Evolutionary conservation across 306 rosid genomes (phyloP).

Genomic region (Medicago truncatula): DNA sequence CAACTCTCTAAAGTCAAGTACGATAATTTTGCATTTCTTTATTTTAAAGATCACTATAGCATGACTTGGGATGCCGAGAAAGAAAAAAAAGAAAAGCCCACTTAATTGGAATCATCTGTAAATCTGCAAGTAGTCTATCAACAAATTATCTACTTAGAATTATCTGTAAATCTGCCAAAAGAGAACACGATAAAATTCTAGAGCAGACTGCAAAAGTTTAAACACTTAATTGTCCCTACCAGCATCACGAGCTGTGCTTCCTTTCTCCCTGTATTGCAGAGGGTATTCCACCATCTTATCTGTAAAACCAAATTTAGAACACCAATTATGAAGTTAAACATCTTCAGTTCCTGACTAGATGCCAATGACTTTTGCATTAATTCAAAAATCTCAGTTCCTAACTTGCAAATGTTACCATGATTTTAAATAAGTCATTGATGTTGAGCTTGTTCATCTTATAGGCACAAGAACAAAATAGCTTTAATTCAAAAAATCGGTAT

Average conservation of each 20-base stretch:
- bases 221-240: conserved; percentile 54
- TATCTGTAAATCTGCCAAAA: conserved; percentile 2
- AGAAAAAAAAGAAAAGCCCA: conserved; percentile 1
- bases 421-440: too few relatives aligned
- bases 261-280: conserved; percentile 73
- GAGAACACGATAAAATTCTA: conserved; percentile 25
- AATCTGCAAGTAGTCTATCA: not conserved
- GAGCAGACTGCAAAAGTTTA: conserved; percentile 31
- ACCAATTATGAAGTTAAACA: conserved; percentile 39
- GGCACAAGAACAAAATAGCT: too few relatives aligned
- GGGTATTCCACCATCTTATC: conserved; percentile 75
- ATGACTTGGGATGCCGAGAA: conserved; percentile 1
- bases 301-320: conserved; percentile 49
- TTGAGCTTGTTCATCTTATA: too few relatives aligned
- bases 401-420: too few relatives aligned
- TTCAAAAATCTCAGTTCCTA: conserved; percentile 6
- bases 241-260: conserved; percentile 62
- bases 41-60: conserved; percentile 1
- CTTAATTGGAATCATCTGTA: not conserved
- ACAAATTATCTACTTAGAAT: conserved; percentile 8
- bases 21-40: not conserved
- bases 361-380: conserved; percentile 17
- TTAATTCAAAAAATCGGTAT: too few relatives aligned
- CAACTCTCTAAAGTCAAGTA: conserved; percentile 20
- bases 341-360: conserved; percentile 9